Evolutionary conservation across 2,329 filamentous ascomycete genomes (phyloP).

Genomic region (Sporothrix globosa): DNA sequence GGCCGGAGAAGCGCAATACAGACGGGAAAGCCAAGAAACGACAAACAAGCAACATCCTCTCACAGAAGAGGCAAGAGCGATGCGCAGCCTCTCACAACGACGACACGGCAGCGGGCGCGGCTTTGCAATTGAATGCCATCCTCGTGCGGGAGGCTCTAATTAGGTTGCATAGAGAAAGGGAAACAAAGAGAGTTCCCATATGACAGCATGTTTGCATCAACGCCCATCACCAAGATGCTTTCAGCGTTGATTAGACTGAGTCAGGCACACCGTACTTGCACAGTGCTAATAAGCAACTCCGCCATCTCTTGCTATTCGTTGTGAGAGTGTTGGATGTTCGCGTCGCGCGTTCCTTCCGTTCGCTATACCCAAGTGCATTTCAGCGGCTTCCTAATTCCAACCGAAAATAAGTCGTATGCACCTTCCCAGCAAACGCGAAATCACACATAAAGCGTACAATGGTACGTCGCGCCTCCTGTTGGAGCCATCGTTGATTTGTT

Average conservation of each 20-base stretch:
- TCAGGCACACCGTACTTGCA: constrained; percentile 25
- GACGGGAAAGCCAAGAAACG: not conserved
- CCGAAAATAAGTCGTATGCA: not conserved
- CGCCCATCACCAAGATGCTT: not conserved
- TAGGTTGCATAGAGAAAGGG: not conserved
- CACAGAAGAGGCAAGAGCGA: not conserved
- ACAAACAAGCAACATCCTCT: not conserved
- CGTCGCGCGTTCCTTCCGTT: constrained; percentile 8
- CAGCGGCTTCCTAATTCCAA: not conserved
- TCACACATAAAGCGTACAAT: not conserved
- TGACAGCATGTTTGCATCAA: not conserved
- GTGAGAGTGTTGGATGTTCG: not conserved
- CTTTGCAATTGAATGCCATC: not conserved
- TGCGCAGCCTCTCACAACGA: not conserved
- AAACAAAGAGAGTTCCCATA: not conserved
- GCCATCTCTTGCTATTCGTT: not conserved
- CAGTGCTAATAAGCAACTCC: not conserved
- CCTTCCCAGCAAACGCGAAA: not conserved
- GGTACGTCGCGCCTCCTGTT: not conserved
- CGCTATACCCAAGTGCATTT: not conserved
- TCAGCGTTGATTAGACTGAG: not conserved
- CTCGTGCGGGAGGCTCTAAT: no score
- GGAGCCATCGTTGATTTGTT: not conserved
- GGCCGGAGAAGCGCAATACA: constrained; percentile 5
- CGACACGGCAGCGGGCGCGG: not conserved